These are phyloP conservation scores for Epicoccum nigrum DNA, from an alignment of 2,329 filamentous ascomycete species.

Conservation along the genomic window DNA sequence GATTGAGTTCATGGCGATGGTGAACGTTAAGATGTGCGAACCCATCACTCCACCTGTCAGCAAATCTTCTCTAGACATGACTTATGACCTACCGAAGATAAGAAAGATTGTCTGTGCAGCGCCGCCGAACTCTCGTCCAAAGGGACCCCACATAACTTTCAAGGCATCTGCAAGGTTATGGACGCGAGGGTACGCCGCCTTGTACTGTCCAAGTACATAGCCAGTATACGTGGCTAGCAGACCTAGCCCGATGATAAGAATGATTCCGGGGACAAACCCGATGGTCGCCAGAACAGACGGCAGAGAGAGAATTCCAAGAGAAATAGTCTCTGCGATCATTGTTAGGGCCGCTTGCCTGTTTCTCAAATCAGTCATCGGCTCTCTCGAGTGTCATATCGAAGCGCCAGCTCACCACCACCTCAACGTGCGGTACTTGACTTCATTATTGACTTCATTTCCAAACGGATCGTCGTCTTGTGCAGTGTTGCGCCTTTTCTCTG, in stretches of 20 bases:
- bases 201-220: constrained; percentile 65
- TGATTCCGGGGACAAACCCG: constrained; percentile 60
- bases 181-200: constrained; percentile 58
- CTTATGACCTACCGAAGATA: constrained; percentile 62
- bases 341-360: constrained; percentile 29
- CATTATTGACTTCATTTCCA: constrained; percentile 34
- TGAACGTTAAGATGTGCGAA: constrained; percentile 72
- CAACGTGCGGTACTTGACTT: constrained; percentile 59
- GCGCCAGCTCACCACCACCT: constrained; percentile 50
- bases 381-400: constrained; percentile 15
- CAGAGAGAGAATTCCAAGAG: constrained; percentile 59
- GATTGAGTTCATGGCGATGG: constrained; percentile 69
- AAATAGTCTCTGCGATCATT: constrained; percentile 64
- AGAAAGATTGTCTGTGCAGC: constrained; percentile 67
- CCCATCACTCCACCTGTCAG: constrained; percentile 42
- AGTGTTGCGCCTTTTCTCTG: neutral
- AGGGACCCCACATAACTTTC: constrained; percentile 62
- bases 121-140: constrained; percentile 68
- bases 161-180: constrained; percentile 66
- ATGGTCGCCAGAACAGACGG: constrained; percentile 58
- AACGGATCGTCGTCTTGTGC: constrained; percentile 25
- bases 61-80: neutral
- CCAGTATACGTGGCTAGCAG: constrained; percentile 63
- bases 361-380: neutral
- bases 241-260: constrained; percentile 61